Conservation (phyloP, 768 basidiomycete species). For the Hericium coralloides region DNA sequence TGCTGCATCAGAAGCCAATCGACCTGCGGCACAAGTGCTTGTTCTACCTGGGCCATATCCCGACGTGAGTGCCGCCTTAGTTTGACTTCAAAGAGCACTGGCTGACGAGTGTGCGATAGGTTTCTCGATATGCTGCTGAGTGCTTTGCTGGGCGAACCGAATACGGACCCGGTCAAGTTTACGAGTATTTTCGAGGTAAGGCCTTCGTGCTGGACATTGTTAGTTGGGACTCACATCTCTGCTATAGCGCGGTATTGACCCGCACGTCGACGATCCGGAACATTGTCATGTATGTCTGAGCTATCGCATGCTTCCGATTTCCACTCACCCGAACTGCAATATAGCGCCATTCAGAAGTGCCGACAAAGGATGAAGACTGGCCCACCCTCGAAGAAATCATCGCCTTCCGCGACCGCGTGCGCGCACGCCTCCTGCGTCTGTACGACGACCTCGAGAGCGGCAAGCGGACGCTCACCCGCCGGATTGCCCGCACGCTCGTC, state of each 20-base stretch:
- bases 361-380: constrained; percentile 76
- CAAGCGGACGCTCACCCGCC: constrained; percentile 44
- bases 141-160: constrained; percentile 58
- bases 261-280: constrained; percentile 83
- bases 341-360: constrained; percentile 89
- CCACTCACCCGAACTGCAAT: not conserved
- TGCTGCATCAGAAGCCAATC: constrained; percentile 88
- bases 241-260: constrained; percentile 79
- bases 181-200: constrained; percentile 76
- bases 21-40: constrained; percentile 91
- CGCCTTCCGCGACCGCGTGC: constrained; percentile 66
- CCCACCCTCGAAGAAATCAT: constrained; percentile 64
- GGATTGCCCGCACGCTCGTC: constrained; percentile 70
- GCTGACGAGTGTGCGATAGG: not conserved
- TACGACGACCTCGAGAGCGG: constrained; percentile 64
- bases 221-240: constrained; percentile 34
- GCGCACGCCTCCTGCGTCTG: constrained; percentile 57
- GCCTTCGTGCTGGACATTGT: too few species aligned
- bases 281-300: constrained; percentile 67
- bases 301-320: not conserved
- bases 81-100: too few species aligned
- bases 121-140: constrained; percentile 90
- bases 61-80: constrained; percentile 35
- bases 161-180: constrained; percentile 79
- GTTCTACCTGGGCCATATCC: constrained; percentile 93